Conservation (phyloP, 352 stramenopile species). For the Pythium dissimile region DNA sequence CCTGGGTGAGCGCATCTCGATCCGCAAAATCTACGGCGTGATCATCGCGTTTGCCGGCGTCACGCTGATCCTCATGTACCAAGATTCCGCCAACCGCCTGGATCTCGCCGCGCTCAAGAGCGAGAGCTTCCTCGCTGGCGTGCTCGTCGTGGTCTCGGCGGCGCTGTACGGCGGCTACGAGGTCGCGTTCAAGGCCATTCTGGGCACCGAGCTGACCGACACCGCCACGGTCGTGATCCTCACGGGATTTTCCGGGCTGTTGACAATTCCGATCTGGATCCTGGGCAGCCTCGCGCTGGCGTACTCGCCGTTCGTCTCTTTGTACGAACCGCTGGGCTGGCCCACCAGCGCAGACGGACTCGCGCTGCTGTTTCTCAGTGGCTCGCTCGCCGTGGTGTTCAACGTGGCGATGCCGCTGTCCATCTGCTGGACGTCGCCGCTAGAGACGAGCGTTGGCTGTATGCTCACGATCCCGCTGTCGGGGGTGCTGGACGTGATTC, state of each 20-base stretch:
- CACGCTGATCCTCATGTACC: slow-evolving; percentile 44
- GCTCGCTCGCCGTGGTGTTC: slow-evolving; percentile 29
- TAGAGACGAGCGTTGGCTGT: slow-evolving; percentile 53
- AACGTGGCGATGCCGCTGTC: slow-evolving; percentile 43
- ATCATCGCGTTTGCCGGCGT: slow-evolving; percentile 42
- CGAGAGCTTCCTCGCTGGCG: slow-evolving; percentile 31
- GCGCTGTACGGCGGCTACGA: slow-evolving; percentile 49
- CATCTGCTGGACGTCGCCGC: slow-evolving; percentile 48
- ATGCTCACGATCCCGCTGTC: slow-evolving; percentile 61
- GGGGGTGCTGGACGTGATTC: slow-evolving; percentile 36
- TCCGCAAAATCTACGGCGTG: slow-evolving; percentile 40
- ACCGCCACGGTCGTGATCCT: slow-evolving; percentile 46
- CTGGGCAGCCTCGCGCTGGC: slow-evolving; percentile 37
- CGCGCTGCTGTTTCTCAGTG: slow-evolving; percentile 34
- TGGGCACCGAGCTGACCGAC: slow-evolving; percentile 42
- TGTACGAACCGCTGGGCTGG: slow-evolving; percentile 50
- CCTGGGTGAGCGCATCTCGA: slow-evolving; percentile 33
- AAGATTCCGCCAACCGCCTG: slow-evolving; percentile 22
- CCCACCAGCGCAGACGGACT: slow-evolving; percentile 33
- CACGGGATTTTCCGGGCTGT: slow-evolving; percentile 39
- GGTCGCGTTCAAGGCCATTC: slow-evolving; percentile 34
- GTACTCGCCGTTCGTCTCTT: slow-evolving; percentile 30
- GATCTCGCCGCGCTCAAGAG: slow-evolving; percentile 23
- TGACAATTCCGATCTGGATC: slow-evolving; percentile 47
- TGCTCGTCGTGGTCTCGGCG: slow-evolving; percentile 46